Base-by-base conservation (phyloP, 2,329 filamentous ascomycete genomes). In the Coniochaeta sp. region DNA sequence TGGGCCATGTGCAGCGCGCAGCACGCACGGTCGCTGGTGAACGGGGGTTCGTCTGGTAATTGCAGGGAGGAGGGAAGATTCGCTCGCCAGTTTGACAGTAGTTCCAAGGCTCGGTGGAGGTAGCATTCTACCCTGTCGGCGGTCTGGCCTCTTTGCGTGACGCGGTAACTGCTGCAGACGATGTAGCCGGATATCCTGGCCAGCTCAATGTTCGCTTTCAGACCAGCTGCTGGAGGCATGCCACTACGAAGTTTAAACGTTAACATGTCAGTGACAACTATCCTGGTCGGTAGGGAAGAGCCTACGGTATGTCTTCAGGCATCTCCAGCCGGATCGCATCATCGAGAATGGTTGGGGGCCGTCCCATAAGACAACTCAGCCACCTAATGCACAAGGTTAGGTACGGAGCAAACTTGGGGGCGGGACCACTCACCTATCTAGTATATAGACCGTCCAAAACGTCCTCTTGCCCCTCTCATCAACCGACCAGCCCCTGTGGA, bases 361-460 rank as follows among this genome's bases (percentile, higher is more conserved):
- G 68, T 5, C 76, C 76, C 66, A 76, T 74, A 4, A 78, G 62
- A 51, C 72, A 76, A 54, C 74, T 72, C 38, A 78, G 55, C 60
- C 67, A 68, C 28, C 65, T 65, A 33, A 6, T 42, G 42, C 27
- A 18, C 2, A 10, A 4, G 10, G 33, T 38, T 10, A 38, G 33
- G 10, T 10, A 9, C 10, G 33, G 33, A 2, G 13, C 18, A 38
- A 22, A 13, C 18, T 4, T 22, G 18, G 18, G 20, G 14, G 27
- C 16, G n/a, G n/a, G 8, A 20, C 13, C 12, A 28, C 56, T 62
- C 65, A 77, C 45, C 74, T 67, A 55, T 78, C 75, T 13, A 79
- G 60, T n/a, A 74, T 67, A 52, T 76, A 78, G 2, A 78, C 64
- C 0, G 75, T 78, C 76, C 76, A 79, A 51, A 79, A 78, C 6